Percentiles rank a stretch among this genome's conserved stretches.
Conservation (phyloP, 23 red algal genomes). For the Gracilaria domingensis region DNA sequence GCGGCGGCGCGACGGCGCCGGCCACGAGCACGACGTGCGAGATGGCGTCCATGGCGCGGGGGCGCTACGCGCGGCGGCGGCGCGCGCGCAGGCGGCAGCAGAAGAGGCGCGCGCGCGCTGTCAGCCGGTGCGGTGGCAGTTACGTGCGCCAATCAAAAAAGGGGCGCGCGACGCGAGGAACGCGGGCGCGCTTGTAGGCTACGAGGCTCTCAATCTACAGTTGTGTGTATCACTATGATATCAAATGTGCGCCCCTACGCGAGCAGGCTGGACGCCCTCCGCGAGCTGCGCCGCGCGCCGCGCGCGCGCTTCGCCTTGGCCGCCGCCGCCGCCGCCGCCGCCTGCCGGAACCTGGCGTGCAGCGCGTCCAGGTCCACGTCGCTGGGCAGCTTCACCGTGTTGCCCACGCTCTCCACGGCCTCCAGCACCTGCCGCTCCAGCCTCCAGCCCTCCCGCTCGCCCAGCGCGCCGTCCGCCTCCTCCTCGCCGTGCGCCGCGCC, state of each 20-base stretch:
- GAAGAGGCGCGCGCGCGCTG: too few species aligned
- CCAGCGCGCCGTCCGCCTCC: neutral
- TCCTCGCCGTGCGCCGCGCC: neutral
- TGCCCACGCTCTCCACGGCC: slow-evolving; percentile 47
- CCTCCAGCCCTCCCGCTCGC: neutral
- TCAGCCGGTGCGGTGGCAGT: neutral
- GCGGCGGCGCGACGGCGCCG: neutral
- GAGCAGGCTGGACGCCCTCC: neutral
- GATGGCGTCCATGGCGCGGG: neutral
- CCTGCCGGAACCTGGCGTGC: slow-evolving; percentile 10
- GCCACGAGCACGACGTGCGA: slow-evolving; percentile 12
- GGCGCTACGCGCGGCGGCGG: too few species aligned
- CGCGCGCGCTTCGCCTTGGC: neutral
- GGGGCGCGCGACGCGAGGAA: too few species aligned
- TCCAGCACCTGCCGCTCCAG: slow-evolving; percentile 2
- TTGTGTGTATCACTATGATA: neutral
- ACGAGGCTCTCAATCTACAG: too few species aligned
- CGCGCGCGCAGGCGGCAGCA: too few species aligned
- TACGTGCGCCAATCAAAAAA: neutral
- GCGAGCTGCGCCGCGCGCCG: neutral
- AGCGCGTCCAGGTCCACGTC: neutral
- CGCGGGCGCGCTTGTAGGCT: too few species aligned
- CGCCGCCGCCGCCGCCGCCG: slow-evolving; percentile 16
- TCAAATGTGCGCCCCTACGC: too few species aligned
- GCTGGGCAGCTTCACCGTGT: slow-evolving; percentile 39